Percentiles rank a stretch among this genome's conserved stretches.
These are phyloP conservation scores for Arthrobotrys musiformis DNA, from an alignment of 2,329 filamentous ascomycete genomes.

Conservation along the genomic window DNA sequence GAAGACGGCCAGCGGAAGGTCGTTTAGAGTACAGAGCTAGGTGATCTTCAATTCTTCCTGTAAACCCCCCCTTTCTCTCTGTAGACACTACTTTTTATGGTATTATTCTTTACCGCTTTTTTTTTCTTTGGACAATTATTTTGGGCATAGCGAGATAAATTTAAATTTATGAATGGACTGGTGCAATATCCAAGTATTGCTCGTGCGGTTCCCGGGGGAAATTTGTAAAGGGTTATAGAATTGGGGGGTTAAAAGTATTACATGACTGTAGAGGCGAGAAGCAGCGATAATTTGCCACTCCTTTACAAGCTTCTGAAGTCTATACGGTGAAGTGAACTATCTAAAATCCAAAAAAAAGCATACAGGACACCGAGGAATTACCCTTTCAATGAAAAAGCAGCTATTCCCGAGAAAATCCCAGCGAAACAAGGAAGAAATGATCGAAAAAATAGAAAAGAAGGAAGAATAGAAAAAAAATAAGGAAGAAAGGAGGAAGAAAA, in stretches of 20 bases:
- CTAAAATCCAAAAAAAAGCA: neutral
- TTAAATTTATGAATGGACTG: constrained; percentile 4
- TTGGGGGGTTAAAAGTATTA: neutral
- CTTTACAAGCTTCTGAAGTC: neutral
- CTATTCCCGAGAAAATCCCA: neutral
- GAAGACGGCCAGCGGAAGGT: constrained; percentile 96
- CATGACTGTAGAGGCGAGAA: neutral
- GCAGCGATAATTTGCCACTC: neutral
- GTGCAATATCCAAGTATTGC: neutral
- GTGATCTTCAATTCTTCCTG: neutral
- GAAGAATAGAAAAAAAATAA: neutral
- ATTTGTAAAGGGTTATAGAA: neutral
- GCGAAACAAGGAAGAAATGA: neutral
- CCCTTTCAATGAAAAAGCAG: neutral
- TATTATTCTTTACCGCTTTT: neutral
- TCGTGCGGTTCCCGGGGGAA: neutral
- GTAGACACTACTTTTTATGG: neutral
- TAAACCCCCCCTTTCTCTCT: neutral
- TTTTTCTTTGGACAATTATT: neutral
- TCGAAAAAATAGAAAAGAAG: neutral
- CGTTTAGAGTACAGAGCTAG: constrained; percentile 69
- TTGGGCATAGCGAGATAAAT: constrained; percentile 17
- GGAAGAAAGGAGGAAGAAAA: neutral
- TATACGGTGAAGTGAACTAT: neutral
- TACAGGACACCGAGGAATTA: neutral